Evolutionary conservation across 2,329 filamentous ascomycete genomes (phyloP).

Genomic region (Pyrenochaeta sp.): DNA sequence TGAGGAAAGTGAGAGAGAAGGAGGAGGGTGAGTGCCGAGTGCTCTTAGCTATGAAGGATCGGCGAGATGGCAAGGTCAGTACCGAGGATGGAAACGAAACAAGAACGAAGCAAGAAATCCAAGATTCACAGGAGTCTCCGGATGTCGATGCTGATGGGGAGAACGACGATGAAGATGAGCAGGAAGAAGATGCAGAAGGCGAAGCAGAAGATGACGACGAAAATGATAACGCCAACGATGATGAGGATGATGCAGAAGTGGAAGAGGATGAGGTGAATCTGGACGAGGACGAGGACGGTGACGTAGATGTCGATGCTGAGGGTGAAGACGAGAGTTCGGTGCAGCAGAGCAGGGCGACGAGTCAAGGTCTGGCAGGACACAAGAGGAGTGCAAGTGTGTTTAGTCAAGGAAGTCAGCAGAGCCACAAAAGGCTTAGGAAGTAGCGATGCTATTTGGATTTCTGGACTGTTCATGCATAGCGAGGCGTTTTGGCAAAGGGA

Average conservation of each 20-base stretch:
- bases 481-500: background rate
- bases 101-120: slow-evolving; percentile 25
- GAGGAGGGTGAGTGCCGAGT: slow-evolving; percentile 69
- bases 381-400: slow-evolving; percentile 87
- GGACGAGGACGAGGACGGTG: slow-evolving; percentile 25
- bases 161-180: slow-evolving; percentile 19
- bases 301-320: slow-evolving; percentile 29
- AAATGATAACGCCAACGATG: slow-evolving; percentile 18
- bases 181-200: slow-evolving; percentile 26
- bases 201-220: slow-evolving; percentile 29
- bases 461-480: slow-evolving; percentile 1
- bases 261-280: slow-evolving; percentile 27
- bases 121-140: slow-evolving; percentile 40
- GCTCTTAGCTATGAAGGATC: slow-evolving; percentile 49
- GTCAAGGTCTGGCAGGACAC: slow-evolving; percentile 51
- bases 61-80: slow-evolving; percentile 22
- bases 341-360: slow-evolving; percentile 39
- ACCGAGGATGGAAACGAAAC: slow-evolving; percentile 26
- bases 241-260: slow-evolving; percentile 31
- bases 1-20: slow-evolving; percentile 78
- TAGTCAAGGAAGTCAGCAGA: slow-evolving; percentile 59
- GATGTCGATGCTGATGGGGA: slow-evolving; percentile 29
- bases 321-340: slow-evolving; percentile 44
- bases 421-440: slow-evolving; percentile 45
- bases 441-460: slow-evolving; percentile 8